These are phyloP conservation scores for Gynochthodes officinalis DNA, from an alignment of 257 asterid genomes.

Conservation along the genomic window DNA sequence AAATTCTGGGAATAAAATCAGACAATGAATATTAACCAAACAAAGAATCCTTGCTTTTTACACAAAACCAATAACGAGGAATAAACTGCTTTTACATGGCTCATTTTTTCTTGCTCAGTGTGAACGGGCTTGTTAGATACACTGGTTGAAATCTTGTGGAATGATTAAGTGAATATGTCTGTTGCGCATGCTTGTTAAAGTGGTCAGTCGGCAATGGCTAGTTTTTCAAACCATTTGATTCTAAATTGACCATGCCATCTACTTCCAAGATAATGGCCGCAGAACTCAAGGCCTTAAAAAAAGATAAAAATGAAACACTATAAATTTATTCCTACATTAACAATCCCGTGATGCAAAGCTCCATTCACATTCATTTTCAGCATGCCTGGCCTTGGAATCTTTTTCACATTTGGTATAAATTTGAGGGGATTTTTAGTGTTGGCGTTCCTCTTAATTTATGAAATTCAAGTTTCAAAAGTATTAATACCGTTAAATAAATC, in stretches of 20 bases:
- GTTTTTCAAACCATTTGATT: conserved; percentile 13
- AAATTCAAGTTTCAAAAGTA: background rate
- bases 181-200: conserved; percentile 13
- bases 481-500: too few relatives aligned
- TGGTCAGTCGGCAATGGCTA: conserved; percentile 15
- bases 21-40: background rate
- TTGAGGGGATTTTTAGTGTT: background rate
- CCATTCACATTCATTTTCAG: conserved; percentile 3
- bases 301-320: too few relatives aligned
- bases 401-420: background rate
- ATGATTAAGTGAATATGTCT: conserved; percentile 9
- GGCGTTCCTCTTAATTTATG: background rate
- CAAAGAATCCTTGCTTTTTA: background rate
- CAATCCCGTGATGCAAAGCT: background rate
- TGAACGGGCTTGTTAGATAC: background rate
- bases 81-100: background rate
- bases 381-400: background rate
- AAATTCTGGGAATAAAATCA: too few relatives aligned
- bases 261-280: conserved; percentile 10
- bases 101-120: background rate
- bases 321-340: background rate
- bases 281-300: background rate
- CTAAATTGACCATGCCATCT: background rate
- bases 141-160: background rate
- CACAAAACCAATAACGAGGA: background rate